These are phyloP conservation scores for Arthrobotrys sphaeroides DNA, from an alignment of 2,329 filamentous ascomycete species.

Conservation along the genomic window DNA sequence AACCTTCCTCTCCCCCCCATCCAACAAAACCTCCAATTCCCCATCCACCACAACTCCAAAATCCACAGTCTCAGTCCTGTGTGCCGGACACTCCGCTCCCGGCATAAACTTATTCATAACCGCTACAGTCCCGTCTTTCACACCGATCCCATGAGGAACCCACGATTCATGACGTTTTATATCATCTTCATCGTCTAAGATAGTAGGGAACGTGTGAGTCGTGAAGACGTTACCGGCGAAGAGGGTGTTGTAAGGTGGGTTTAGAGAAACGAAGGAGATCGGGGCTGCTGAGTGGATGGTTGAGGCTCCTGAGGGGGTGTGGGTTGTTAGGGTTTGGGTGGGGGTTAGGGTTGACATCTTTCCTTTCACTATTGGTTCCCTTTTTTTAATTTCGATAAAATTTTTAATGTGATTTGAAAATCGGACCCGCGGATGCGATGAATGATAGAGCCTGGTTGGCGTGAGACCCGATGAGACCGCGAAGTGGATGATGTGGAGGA, in stretches of 20 bases:
- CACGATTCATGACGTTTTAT: conserved; percentile 22
- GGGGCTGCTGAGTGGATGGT: conserved; percentile 9
- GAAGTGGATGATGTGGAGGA: too few relatives aligned
- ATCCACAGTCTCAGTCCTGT: conserved; percentile 68
- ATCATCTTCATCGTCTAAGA: conserved; percentile 20
- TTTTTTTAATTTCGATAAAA: background rate
- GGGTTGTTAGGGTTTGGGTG: conserved; percentile 33
- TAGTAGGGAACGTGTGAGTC: conserved; percentile 29
- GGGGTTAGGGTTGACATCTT: conserved; percentile 26
- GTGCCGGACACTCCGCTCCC: conserved; percentile 63
- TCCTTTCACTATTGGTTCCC: background rate
- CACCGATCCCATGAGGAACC: conserved; percentile 25
- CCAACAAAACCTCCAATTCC: conserved; percentile 66
- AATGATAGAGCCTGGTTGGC: too few relatives aligned
- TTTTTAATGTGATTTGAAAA: too few relatives aligned
- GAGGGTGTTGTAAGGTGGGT: conserved; percentile 17
- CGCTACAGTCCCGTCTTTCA: conserved; percentile 62
- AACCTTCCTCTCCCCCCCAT: conserved; percentile 64
- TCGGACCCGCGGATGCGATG: too few relatives aligned
- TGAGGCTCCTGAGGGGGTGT: background rate
- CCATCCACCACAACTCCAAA: conserved; percentile 69
- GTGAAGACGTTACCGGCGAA: conserved; percentile 24
- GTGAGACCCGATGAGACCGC: too few relatives aligned
- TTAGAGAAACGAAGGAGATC: conserved; percentile 2
- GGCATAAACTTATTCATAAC: conserved; percentile 66